Base-by-base conservation (phyloP, 306 rosid species). In the Prunus fruticosa region DNA sequence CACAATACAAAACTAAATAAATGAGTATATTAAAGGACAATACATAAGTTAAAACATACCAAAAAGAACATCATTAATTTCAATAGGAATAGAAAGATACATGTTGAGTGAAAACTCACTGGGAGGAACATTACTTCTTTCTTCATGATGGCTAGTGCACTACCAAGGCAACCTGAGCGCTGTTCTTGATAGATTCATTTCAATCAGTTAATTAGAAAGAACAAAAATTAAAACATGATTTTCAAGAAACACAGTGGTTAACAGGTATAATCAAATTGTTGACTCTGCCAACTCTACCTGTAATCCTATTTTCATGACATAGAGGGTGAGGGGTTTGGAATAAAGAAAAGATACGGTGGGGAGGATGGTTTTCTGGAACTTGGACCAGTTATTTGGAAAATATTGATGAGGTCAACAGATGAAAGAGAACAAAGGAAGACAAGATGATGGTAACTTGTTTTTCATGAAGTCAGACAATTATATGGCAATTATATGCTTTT, bases 141-240 rank as follows among this genome's bases (percentile, higher is more conserved):
- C 87, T 91, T 91, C 89, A 90, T 86, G 38, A 94, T 82, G 80
- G 97, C 98, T 62, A 90, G 49, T n/a, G 95, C 72, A 69, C 89
- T 90, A 57, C 98, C 98, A 13, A 94, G 96, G 83, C 96, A 94
- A 77, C 96, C 97, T 0, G 88, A 47, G 76, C 93, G 88, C 97
- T 93, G 93, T 76, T 71, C 79, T 74, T 60, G 50, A 67, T 56
- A 71, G 64, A 16, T 64, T 66, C 5, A 79, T 53, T 47, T n/a
- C 57, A 66, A 76, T 61, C 52, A 81, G 30, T 27, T 23, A 45
- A 32, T 30, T 27, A 45, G 46, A 73, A 56, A 79, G 6, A 49
- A 46, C 13, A 47, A 2, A 27, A 49, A 0, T 27, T 18, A 50
- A 64, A 78, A 6, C 5, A 12, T 8, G 1, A 11, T 47, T 47